phyloP scores from a whole-genome alignment of 1,284 basidiomycete genomes.

The Rhodotorula sp. region DNA sequence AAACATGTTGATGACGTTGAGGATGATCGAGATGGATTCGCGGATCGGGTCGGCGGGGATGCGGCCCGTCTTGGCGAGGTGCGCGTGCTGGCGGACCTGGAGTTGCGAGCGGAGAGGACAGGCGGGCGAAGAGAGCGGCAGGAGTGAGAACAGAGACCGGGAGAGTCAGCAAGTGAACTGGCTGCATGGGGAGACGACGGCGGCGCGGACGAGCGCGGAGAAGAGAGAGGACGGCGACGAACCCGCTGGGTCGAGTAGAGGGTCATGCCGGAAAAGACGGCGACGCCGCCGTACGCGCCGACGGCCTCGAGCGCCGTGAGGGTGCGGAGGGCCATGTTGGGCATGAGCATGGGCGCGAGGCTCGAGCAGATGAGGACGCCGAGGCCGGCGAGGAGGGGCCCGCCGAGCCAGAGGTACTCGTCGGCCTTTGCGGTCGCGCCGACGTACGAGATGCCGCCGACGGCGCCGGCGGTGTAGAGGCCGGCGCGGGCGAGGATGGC shows the following conservation, averaged over 20 bases:
- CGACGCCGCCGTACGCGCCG: conserved; percentile 58
- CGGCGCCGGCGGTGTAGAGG: conserved; percentile 80
- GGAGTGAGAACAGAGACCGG: not conserved
- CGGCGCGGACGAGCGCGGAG: too few relatives aligned
- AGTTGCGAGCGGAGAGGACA: conserved; percentile 50
- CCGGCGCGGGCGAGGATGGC: conserved; percentile 85
- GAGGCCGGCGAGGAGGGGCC: conserved; percentile 65
- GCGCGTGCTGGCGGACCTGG: conserved; percentile 76
- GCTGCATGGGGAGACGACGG: too few relatives aligned
- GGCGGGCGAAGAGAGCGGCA: not conserved
- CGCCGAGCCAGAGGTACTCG: conserved; percentile 75
- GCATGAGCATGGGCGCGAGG: conserved; percentile 77
- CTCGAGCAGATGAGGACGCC: conserved; percentile 82
- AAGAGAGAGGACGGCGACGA: not conserved
- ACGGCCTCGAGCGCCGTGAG: conserved; percentile 76
- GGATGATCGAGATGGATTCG: conserved; percentile 59
- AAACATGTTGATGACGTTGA: conserved; percentile 74
- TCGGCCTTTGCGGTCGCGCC: conserved; percentile 82
- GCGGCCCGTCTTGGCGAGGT: conserved; percentile 67
- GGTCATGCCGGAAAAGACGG: conserved; percentile 82
- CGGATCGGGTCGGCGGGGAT: conserved; percentile 72
- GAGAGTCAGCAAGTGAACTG: not conserved
- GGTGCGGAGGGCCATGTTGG: conserved; percentile 57
- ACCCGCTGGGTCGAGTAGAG: conserved; percentile 72
- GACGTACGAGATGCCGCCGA: conserved; percentile 73